Evolutionary conservation across 805 yeast species (phyloP), one percentile per base, ranked within the genome.

Genomic region (Allodekkera sacchari): DNA sequence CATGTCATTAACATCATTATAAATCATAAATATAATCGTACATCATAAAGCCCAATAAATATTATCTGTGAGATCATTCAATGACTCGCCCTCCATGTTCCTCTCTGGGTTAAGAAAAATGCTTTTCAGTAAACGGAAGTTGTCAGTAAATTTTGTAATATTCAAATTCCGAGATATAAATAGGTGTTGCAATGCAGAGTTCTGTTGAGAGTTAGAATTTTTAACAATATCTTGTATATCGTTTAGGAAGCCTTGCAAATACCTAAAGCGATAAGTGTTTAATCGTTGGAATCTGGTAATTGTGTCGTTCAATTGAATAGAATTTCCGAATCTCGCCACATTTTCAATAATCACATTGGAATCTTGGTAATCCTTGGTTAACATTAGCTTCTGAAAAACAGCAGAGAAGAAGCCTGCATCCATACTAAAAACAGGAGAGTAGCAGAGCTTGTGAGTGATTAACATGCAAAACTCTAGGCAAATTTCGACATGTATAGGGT

Each of bases 401-500:
- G 12, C 18, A 3, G 17, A 20, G 10, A 36, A 33, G n/a, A 39
- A 19, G n/a, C 22, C 16, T 22, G 31, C 31, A 21, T 23, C 28
- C 11, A 15, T 24, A n/a, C n/a, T 23, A 17, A 27, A 33, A 8
- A 23, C 10, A 11, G 44, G 44, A 9, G 39, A 36, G 22, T 37
- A 37, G 3, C 22, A 15, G 18, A 45, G 22, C 31, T 43, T 43
- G 6, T 40, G 21, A 14, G 35, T 23, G 4, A 36, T 19, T 4
- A 39, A 26, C 11, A 39, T 30, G 6, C 43, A 30, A 29, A 50
- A 44, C 32, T 51, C 54, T 9, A 49, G 27, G n/a, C 38, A 33
- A 7, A 46, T 37, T 30, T 51, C 43, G 15, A 48, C 25, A 14
- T 32, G 39, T 7, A 47, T 35, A 10, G 57, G 56, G 2, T 41